Percentiles rank a stretch among this genome's conserved stretches.
These are phyloP conservation scores for Pythium phragmiticola DNA, from an alignment of 352 stramenopile species.

Conservation along the genomic window DNA sequence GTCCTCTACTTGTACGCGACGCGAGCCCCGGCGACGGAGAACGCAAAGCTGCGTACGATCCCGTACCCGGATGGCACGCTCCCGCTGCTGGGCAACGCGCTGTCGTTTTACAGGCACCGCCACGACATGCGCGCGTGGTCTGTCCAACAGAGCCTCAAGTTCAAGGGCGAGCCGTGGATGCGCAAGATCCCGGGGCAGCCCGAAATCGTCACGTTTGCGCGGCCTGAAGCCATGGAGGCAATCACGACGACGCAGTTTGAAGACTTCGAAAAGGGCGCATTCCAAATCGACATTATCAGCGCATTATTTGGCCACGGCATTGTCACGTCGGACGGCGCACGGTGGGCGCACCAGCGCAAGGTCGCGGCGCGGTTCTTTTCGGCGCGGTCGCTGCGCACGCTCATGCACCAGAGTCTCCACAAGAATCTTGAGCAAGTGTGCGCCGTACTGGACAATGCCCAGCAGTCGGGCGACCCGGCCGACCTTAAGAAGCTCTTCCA, in stretches of 20 bases:
- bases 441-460: conserved; percentile 13
- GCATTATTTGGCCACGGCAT: conserved; percentile 30
- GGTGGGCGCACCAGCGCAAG: conserved; percentile 38
- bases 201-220: conserved; percentile 26
- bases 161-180: conserved; percentile 30
- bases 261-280: conserved; percentile 34
- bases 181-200: conserved; percentile 22
- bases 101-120: conserved; percentile 1
- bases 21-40: background rate
- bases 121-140: conserved; percentile 10
- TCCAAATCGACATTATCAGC: conserved; percentile 24
- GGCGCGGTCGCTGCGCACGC: conserved; percentile 28
- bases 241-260: conserved; percentile 42
- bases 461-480: background rate
- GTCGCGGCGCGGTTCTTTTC: conserved; percentile 32
- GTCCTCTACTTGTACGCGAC: conserved; percentile 2
- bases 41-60: conserved; percentile 13
- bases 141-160: conserved; percentile 5
- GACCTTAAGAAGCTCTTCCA: conserved; percentile 43
- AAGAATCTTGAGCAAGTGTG: conserved; percentile 25
- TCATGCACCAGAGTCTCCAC: conserved; percentile 26
- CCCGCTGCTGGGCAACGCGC: conserved; percentile 8
- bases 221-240: conserved; percentile 30
- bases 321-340: conserved; percentile 30
- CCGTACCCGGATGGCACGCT: conserved; percentile 3